Base-by-base conservation (phyloP, 2,329 filamentous ascomycete genomes). In the Colletotrichum sp. region DNA sequence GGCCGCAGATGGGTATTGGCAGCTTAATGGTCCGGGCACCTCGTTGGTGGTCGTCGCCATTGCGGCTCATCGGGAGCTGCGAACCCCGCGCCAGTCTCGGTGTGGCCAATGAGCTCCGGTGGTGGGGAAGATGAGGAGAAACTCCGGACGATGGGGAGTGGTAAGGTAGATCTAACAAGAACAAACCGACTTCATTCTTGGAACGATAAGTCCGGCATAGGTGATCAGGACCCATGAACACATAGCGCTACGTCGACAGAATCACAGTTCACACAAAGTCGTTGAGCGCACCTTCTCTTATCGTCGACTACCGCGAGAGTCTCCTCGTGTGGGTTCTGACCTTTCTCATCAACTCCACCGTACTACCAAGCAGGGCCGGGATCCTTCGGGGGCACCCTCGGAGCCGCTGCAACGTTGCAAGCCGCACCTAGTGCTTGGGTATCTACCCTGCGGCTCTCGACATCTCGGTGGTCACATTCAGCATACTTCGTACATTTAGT, bases 391-490 rank as follows among this genome's bases (percentile, higher is more conserved):
- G 44, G 60, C 60, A 21, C 36, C 30, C 49, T 55, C 44, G 1
- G 59, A 36, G 62, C 36, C 63, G 55, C 62, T 68, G 69, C 63
- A 75, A 75, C 72, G 69, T 75, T 72, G 72, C 69, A 64, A 67
- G 62, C 26, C 36, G 34, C 16, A 44, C 16, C 21, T 39, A 55
- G 55, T n/a, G 59, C 36, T 26, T 15, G 52, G 24, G 10, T n/a
- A 13, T 21, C 10, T 63, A 34, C n/a, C 39, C n/a, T 52, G 12
- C 39, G 28, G 52, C 34, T 26, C 18, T 21, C 1, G 13, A 55
- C 16, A 13, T 24, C 39, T 55, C 55, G 7, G 44, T 52, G 44
- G n/a, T 52, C 6, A 6, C 10, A 13, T 52, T 52, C n/a, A 52
- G 44, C 44, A 52, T 52, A 52, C 36, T 39, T 39, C 36, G 36